phyloP scores from a whole-genome alignment of 257 asterid genomes.

The Solanum rostratum region DNA sequence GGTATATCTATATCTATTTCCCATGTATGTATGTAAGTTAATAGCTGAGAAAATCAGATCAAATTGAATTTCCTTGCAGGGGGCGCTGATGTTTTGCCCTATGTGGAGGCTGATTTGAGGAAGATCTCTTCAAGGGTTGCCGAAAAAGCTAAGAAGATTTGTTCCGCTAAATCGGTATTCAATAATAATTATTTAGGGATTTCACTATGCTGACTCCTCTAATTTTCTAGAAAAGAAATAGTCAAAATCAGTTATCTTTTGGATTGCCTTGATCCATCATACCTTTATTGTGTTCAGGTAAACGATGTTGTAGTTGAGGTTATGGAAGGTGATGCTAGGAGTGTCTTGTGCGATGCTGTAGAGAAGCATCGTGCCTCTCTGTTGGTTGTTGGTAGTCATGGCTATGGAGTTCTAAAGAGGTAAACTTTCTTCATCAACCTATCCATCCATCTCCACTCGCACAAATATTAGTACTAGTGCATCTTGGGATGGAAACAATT shows the following conservation, averaged over 20 bases:
- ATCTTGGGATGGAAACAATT: background rate
- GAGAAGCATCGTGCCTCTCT: constrained; percentile 69
- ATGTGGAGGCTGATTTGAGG: constrained; percentile 62
- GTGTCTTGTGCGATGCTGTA: constrained; percentile 79
- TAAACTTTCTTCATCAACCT: background rate
- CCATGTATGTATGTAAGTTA: background rate
- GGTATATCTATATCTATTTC: background rate
- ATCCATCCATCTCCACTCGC: background rate
- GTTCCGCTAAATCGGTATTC: constrained; percentile 51
- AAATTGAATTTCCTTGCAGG: constrained; percentile 15
- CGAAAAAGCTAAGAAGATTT: constrained; percentile 52
- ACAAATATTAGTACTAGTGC: background rate
- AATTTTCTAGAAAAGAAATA: too few relatives aligned
- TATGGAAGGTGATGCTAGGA: constrained; percentile 81
- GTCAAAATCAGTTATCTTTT: too few relatives aligned
- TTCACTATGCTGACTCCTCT: background rate
- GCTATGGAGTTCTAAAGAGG: constrained; percentile 96
- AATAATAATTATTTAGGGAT: background rate
- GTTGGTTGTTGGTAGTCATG: constrained; percentile 83
- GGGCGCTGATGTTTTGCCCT: constrained; percentile 54
- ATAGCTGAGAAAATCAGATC: background rate
- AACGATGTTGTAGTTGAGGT: constrained; percentile 32
- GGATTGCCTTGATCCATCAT: too few relatives aligned
- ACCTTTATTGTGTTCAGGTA: constrained; percentile 29
- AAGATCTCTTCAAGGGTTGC: constrained; percentile 49